Evolutionary conservation across 2,329 filamentous ascomycete genomes (phyloP), one percentile per base, ranked within the genome.

Genomic region (Colletotrichum godetiae): DNA sequence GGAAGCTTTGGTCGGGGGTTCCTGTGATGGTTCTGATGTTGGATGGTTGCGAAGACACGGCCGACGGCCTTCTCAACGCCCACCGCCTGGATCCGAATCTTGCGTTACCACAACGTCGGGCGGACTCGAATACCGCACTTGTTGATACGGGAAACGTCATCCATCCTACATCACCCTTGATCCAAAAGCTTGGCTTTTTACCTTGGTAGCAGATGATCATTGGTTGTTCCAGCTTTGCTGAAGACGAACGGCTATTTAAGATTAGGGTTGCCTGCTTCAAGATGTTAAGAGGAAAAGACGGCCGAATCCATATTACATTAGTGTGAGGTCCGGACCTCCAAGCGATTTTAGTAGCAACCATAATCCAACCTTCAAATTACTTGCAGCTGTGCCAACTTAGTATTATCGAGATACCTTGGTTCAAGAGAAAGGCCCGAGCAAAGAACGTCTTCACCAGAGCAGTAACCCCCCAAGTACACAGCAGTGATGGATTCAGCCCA

Each of bases 401-500:
- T 13, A n/a, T 19, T 5, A 13, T 61, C 46, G 42, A 11, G 6
- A 46, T 19, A 13, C 22, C 22, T 11, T 31, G 42, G 42, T 49
- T n/a, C 19, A 22, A 35, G 56, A 67, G 15, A 24, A 13, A 13
- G 11, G 24, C 11, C 2, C 12, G 24, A 55, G 42, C 42, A 19
- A n/a, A 7, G 10, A 46, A 56, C 5, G 55, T 12, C n/a, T 2
- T 22, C 8, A 27, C 13, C 33, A 27, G 46, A 15, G 29, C 31
- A 15, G 29, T 15, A 56, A 56, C 8, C 27, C 27, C 27, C 27
- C 27, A 60, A 55, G 46, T 24, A 61, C n/a, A 1, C 3, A n/a
- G 29, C 27, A 37, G 24, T 11, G 52, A 75, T 75, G 74, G 74
- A 75, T 42, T 57, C 72, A 19, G 42, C 69, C 13, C 72, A 72